Base-by-base conservation (phyloP, 805 yeast genomes). In the Saccharomycopsis sp. region DNA sequence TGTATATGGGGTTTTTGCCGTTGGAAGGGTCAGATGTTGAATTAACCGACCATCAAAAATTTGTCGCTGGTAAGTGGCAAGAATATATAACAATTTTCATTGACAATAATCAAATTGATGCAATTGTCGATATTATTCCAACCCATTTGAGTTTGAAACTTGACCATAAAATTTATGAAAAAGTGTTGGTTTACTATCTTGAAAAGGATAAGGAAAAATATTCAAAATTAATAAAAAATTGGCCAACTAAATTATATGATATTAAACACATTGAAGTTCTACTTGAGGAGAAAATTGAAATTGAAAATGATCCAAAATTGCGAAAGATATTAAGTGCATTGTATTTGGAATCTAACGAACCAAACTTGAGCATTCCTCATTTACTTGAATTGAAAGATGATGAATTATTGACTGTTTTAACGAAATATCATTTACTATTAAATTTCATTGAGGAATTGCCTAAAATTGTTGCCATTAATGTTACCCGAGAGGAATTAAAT, bases 311-410 rank as follows among this genome's bases (percentile, higher is more conserved):
- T 3, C 47, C 45, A 27, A 62, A 52, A 38, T 56, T 78, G 11
- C 62, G 83, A 43, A 57, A 66, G 27, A 60, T 68, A 33, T 59
- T 79, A 21, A 69, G 79, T 23, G 63, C 71, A 8, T 54, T 87
- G 7, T 81, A 81, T 53, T 62, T 81, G 8, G 68, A 71, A 41
- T 62, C 77, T 0, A 72, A 74, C 26, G 81, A 80, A 35, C 82
- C 82, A 2, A 63, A 65, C 1, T 67, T 69, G 27, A 89, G 96
- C 1, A 77, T 83, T 5, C 68, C 68, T 0, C 88, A 82, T 56
- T 65, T 85, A 52, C 67, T 85, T 11, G 59, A 59, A 14, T 60
- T 82, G 22, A 66, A 71, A 50, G 88, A 84, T 57, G 57, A 67
- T 0, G 54, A 71, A 13, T 72, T 79, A 0, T 57, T 89, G 36